Base-by-base conservation (phyloP, 2,329 filamentous ascomycete species). In the Beauveria scarabaeidicola region DNA sequence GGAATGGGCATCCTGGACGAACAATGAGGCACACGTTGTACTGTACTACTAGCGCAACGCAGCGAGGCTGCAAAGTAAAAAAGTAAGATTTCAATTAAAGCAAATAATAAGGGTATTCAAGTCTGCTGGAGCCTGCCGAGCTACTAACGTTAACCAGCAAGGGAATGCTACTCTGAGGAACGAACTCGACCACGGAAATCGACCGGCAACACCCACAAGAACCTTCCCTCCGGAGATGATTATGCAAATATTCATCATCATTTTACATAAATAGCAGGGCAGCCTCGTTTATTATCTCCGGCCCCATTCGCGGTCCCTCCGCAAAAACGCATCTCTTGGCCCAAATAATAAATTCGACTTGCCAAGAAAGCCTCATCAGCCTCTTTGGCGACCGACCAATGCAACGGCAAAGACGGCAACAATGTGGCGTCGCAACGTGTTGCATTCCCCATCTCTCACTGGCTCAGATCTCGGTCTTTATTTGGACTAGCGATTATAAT, bases 271-370 rank as follows among this genome's bases (percentile, higher is more conserved):
- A 13, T 13, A 32, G 10, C 29, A 32, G 10, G 9, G 9, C 25
- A 36, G 32, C 32, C 32, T 36, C 11, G 32, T 15, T n/a, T n/a
- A n/a, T n/a, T 6, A 36, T 36, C 32, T 15, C 32, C 32, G 32
- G 11, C 32, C 13, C 32, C 32, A 36, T 15, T 15, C 32, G 1
- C 32, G 38, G n/a, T 21, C 19, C 43, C 43, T 21, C 54, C 55
- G 55, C 55, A 58, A 51, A 58, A 51, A 51, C 36, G 23, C 44
- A 58, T 58, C 55, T 58, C 55, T 58, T 58, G 55, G 55, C 56
- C 56, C n/a, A n/a, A n/a, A n/a, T n/a, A n/a, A n/a, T n/a, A n/a
- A 46, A 52, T 52, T 21, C 47, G 54, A 48, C 29, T 21, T 36
- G 56, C 48, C 56, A 59, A 52, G 56, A 52, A 36, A 36, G 11